A percentile compares a stretch with the other conserved stretches of the same genome.
These are phyloP conservation scores for Chalciporus sp. DNA, from an alignment of 1,284 basidiomycete species.

Conservation along the genomic window DNA sequence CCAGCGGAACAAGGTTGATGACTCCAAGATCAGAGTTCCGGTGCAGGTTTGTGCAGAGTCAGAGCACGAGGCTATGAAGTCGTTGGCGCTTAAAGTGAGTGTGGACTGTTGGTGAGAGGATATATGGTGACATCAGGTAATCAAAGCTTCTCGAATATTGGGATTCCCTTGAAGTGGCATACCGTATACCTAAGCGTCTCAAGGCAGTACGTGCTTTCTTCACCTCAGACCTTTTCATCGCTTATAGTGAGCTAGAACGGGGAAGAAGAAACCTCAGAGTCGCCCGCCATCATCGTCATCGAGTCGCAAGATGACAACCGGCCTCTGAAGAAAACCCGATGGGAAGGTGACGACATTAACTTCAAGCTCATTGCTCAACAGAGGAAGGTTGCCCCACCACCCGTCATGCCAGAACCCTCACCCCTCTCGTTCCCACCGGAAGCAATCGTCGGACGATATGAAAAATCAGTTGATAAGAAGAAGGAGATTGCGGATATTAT, in stretches of 20 bases:
- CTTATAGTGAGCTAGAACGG: slow-evolving; percentile 28
- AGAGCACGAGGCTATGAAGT: slow-evolving; percentile 58
- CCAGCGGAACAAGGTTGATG: slow-evolving; percentile 92
- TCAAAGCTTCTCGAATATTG: slow-evolving; percentile 72
- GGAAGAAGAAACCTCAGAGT: slow-evolving; percentile 25
- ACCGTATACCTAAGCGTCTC: slow-evolving; percentile 81
- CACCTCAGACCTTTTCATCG: background rate
- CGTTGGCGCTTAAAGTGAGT: slow-evolving; percentile 61
- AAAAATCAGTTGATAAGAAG: slow-evolving; percentile 8
- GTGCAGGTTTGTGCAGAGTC: slow-evolving; percentile 60
- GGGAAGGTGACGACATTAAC: slow-evolving; percentile 27
- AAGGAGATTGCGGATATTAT: slow-evolving; percentile 48
- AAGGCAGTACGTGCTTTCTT: slow-evolving; percentile 42
- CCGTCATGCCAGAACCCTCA: background rate
- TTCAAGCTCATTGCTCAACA: slow-evolving; percentile 13
- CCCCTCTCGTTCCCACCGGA: too few species aligned
- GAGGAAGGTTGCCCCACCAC: background rate
- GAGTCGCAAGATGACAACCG: slow-evolving; percentile 30
- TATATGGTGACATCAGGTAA: slow-evolving; percentile 1
- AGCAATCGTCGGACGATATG: too few species aligned
- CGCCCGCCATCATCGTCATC: slow-evolving; percentile 15
- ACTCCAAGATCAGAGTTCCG: slow-evolving; percentile 75
- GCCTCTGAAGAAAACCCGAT: slow-evolving; percentile 36
- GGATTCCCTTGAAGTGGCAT: slow-evolving; percentile 74
- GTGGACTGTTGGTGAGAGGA: background rate